Base-by-base conservation (phyloP, 805 yeast genomes). In the Debaryomyces castellii region DNA sequence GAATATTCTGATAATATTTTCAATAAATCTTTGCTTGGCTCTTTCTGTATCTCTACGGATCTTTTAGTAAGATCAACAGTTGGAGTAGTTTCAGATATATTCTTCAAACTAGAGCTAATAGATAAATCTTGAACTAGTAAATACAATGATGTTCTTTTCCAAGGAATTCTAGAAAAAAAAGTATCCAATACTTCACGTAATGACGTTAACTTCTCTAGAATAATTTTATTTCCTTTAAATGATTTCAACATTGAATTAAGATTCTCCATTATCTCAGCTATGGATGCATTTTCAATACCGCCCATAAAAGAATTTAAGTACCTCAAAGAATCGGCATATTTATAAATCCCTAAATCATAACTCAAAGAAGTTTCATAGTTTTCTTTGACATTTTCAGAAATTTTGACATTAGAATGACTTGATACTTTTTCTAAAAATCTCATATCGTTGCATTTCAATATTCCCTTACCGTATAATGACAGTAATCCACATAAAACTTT, bases 291-390 rank as follows among this genome's bases (percentile, higher is more conserved):
- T 11, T 42, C 32, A 35, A 54, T 58, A 16, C 30, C 37, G 12
- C 43, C 45, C 18, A 46, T 47, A 17, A 28, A 20, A 7, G 51
- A 16, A 25, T 45, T 48, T 28, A 57, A 44, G 11, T 49, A 36
- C 21, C 48, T 49, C 20, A 60, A 46, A 20, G 51, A 51, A 41
- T 53, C 57, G n/a, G 56, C 41, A 30, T 43, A 53, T 11, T 54
- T 41, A 27, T 49, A 51, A 12, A 60, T 37, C 8, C 52, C 50
- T 17, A 42, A 34, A 14, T 55, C 38, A 41, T 46, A 50, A 28
- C 59, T 46, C 12, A 51, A 43, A 20, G 63, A 53, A 23, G 57
- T 45, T 36, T 60, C 64, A 44, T 49, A 60, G 39, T 59, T 59
- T 27, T 48, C 48, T 27, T 51, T 38, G 16, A 44, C 43, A 14